These are phyloP conservation scores for Botryotinia calthae DNA, from an alignment of 2,329 filamentous ascomycete species.

Conservation along the genomic window DNA sequence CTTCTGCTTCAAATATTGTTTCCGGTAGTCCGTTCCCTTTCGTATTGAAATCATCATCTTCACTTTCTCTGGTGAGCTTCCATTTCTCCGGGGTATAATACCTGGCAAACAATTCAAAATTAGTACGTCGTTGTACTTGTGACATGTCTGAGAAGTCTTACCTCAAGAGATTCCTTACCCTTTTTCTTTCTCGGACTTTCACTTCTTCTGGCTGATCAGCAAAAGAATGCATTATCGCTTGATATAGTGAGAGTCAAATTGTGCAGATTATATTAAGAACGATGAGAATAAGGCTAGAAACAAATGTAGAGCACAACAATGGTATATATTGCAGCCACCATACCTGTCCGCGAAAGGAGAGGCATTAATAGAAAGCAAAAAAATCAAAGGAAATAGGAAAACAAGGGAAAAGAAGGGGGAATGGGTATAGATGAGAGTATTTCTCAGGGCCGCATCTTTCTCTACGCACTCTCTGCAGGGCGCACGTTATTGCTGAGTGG, in stretches of 20 bases:
- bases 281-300: not conserved
- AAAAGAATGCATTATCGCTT: not conserved
- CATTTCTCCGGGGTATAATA: slow-evolving; percentile 22
- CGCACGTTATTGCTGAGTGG: not conserved
- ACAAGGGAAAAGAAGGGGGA: not conserved
- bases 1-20: slow-evolving; percentile 1
- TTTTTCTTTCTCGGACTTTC: slow-evolving; percentile 10
- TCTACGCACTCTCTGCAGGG: not conserved
- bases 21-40: not conserved
- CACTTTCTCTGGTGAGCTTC: slow-evolving; percentile 3
- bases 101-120: not conserved
- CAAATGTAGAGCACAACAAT: not conserved
- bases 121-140: too few species aligned
- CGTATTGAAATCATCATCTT: not conserved
- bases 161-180: slow-evolving; percentile 19
- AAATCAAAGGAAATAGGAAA: not conserved
- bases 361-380: not conserved
- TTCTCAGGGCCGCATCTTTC: not conserved
- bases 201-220: slow-evolving; percentile 6
- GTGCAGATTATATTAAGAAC: not conserved
- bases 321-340: not conserved
- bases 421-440: not conserved
- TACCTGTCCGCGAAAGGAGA: not conserved
- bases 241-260: not conserved
- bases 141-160: not conserved